Evolutionary conservation across 176 grass and related monocot genomes (phyloP).

Genomic region (Triticum timopheevii): DNA sequence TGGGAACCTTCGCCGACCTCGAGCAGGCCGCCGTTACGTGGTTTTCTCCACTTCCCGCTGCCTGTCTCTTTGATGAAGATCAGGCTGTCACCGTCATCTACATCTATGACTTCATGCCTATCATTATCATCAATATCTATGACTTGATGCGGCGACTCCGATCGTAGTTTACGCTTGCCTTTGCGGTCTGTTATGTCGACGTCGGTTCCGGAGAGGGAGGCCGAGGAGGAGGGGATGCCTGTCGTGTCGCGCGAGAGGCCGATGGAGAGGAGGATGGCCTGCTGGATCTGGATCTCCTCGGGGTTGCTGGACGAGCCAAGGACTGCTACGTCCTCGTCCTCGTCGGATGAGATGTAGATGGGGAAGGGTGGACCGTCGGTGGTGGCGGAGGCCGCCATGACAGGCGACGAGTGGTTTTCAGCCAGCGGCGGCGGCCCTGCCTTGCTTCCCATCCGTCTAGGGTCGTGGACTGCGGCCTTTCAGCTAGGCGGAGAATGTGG

Average conservation of each 20-base stretch:
- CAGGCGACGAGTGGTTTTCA: background rate
- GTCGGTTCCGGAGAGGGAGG: background rate
- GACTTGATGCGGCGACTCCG: background rate
- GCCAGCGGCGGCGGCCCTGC: background rate
- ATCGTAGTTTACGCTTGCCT: background rate
- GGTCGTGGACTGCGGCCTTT: background rate
- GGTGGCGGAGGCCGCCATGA: background rate
- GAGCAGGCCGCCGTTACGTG: background rate
- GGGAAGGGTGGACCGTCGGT: background rate
- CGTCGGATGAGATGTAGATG: background rate
- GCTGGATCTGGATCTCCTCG: constrained; percentile 3
- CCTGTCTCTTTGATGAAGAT: background rate
- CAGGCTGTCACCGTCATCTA: background rate
- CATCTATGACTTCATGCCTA: background rate
- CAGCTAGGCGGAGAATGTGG: background rate
- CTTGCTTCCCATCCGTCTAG: background rate
- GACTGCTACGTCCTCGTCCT: background rate
- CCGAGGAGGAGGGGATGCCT: background rate
- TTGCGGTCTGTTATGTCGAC: background rate
- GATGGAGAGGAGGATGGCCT: constrained; percentile 6
- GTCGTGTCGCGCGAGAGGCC: background rate
- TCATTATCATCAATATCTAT: background rate
- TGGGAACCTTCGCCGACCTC: constrained; percentile 23
- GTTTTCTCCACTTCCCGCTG: background rate
- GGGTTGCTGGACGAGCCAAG: background rate